Conservation (phyloP, 306 rosid genomes). For the Vigna hirtella region DNA sequence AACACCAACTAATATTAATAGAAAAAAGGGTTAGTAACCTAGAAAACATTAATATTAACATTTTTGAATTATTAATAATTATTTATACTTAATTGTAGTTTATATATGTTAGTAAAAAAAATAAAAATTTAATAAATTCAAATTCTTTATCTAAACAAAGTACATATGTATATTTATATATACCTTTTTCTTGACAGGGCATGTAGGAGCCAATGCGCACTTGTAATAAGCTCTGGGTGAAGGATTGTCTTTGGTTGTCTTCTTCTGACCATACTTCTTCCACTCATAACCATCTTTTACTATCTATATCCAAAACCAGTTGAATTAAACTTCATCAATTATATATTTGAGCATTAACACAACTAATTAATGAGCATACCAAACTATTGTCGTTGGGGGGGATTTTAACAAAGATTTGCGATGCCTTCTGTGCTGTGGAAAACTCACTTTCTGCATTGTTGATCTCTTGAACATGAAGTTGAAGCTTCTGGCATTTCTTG, state of each 20-base stretch:
- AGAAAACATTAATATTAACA: no score
- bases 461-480: slow-evolving; percentile 42
- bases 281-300: slow-evolving; percentile 69
- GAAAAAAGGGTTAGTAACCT: no score
- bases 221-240: slow-evolving; percentile 73
- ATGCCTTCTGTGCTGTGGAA: slow-evolving; percentile 38
- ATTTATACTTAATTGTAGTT: no score
- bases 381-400: slow-evolving; percentile 54
- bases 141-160: not conserved
- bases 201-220: slow-evolving; percentile 65
- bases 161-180: not conserved
- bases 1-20: no score
- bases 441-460: not conserved
- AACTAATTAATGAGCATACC: slow-evolving; percentile 43
- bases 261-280: slow-evolving; percentile 72
- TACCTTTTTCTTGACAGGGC: slow-evolving; percentile 75
- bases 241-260: slow-evolving; percentile 67
- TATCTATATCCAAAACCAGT: not conserved
- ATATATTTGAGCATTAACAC: not conserved
- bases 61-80: no score
- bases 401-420: slow-evolving; percentile 55
- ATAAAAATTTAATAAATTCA: no score
- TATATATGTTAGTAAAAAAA: no score
- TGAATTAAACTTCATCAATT: no score
- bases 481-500: slow-evolving; percentile 49